Conservation (phyloP, 805 yeast species). For the Ogataea ganodermae region DNA sequence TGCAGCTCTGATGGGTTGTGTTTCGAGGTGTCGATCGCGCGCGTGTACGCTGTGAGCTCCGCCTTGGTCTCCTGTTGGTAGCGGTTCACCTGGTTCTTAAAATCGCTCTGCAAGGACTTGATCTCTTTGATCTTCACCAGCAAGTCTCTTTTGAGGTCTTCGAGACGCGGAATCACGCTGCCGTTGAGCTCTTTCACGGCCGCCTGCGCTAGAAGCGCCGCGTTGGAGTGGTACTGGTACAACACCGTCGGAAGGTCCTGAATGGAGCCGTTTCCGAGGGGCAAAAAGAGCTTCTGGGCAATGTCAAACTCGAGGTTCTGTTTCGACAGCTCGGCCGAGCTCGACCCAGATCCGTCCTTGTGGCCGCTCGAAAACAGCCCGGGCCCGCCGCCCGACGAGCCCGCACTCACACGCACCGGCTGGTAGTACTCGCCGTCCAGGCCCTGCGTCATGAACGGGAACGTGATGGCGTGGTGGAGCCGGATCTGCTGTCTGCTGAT, state of each 20-base stretch:
- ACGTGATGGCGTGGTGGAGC: conserved; percentile 72
- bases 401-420: conserved; percentile 33
- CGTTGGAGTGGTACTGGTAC: conserved; percentile 52
- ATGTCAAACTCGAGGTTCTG: conserved; percentile 37
- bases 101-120: conserved; percentile 78
- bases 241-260: conserved; percentile 79
- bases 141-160: conserved; percentile 72
- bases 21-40: conserved; percentile 66
- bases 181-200: conserved; percentile 61
- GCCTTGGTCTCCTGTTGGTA: conserved; percentile 69
- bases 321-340: conserved; percentile 18
- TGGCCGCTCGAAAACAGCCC: conserved; percentile 14
- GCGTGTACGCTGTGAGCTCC: conserved; percentile 53
- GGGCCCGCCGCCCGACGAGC: conserved; percentile 10
- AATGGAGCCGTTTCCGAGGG: conserved; percentile 77
- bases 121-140: conserved; percentile 85
- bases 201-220: conserved; percentile 58
- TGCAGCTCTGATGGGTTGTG: conserved; percentile 44
- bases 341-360: conserved; percentile 18
- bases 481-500: conserved; percentile 79
- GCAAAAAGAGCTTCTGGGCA: conserved; percentile 59
- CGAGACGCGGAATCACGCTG: conserved; percentile 65
- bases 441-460: conserved; percentile 50
- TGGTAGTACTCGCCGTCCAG: conserved; percentile 42
- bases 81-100: conserved; percentile 69